Conservation (phyloP, 2,329 filamentous ascomycete species). For the Myriosclerotinia scirpicola region DNA sequence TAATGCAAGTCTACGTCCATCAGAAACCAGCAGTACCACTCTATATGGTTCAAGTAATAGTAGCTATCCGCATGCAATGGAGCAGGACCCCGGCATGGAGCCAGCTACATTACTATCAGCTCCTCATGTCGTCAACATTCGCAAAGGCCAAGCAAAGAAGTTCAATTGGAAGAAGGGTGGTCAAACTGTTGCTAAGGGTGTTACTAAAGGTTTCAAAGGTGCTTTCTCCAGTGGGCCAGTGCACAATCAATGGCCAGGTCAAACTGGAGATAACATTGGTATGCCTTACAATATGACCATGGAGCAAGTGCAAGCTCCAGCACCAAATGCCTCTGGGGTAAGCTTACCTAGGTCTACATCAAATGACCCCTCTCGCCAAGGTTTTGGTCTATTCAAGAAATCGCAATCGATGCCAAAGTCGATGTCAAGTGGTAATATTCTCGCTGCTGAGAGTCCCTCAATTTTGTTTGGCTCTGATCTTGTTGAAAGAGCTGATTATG, state of each 20-base stretch:
- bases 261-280: constrained; percentile 64
- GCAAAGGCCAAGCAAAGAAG: constrained; percentile 87
- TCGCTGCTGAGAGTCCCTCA: constrained; percentile 52
- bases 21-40: constrained; percentile 42
- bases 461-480: constrained; percentile 88
- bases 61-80: constrained; percentile 40
- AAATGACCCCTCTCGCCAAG: constrained; percentile 36
- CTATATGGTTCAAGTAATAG: constrained; percentile 33
- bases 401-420: constrained; percentile 50
- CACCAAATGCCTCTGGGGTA: constrained; percentile 27
- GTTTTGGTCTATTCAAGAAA: constrained; percentile 67
- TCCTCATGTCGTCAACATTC: constrained; percentile 92
- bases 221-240: constrained; percentile 65
- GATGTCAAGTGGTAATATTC: constrained; percentile 45
- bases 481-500: constrained; percentile 78
- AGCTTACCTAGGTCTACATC: constrained; percentile 34
- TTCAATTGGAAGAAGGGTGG: constrained; percentile 99
- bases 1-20: constrained; percentile 44
- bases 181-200: constrained; percentile 89
- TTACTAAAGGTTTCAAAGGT: constrained; percentile 90
- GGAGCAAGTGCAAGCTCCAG: constrained; percentile 50
- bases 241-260: constrained; percentile 50
- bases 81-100: constrained; percentile 40
- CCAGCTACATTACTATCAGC: constrained; percentile 44
- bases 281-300: constrained; percentile 71